Evolutionary conservation across 805 yeast species (phyloP).

Genomic region (Sporopachydermia lactativora): DNA sequence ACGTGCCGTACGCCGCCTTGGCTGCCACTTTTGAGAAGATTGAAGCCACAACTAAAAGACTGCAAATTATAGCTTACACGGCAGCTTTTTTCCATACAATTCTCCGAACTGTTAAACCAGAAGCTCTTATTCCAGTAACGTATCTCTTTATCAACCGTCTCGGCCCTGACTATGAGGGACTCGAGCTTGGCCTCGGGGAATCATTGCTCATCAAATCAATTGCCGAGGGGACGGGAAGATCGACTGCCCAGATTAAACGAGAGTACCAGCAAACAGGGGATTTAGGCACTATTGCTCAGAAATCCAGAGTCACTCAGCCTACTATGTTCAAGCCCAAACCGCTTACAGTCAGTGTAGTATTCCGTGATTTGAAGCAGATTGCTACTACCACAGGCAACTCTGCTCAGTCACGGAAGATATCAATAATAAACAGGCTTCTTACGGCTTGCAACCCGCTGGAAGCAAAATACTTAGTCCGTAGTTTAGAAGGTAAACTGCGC

Average conservation of each 20-base stretch:
- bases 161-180: slow-evolving; percentile 93
- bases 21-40: slow-evolving; percentile 61
- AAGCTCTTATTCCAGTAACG: slow-evolving; percentile 50
- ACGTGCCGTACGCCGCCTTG: slow-evolving; percentile 27
- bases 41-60: slow-evolving; percentile 69
- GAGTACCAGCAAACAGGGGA: slow-evolving; percentile 79
- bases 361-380: slow-evolving; percentile 56
- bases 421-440: slow-evolving; percentile 66
- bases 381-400: slow-evolving; percentile 70
- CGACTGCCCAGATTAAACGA: slow-evolving; percentile 50
- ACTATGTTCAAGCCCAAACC: slow-evolving; percentile 90
- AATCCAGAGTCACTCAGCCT: slow-evolving; percentile 73
- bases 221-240: slow-evolving; percentile 79
- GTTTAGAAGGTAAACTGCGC: slow-evolving; percentile 83
- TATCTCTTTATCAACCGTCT: slow-evolving; percentile 78
- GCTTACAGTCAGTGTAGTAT: slow-evolving; percentile 59
- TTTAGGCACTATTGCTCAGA: slow-evolving; percentile 76
- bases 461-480: slow-evolving; percentile 81
- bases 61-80: slow-evolving; percentile 65
- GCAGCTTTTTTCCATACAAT: slow-evolving; percentile 60
- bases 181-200: slow-evolving; percentile 91
- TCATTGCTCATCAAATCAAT: slow-evolving; percentile 77
- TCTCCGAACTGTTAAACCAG: slow-evolving; percentile 34
- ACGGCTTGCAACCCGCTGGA: slow-evolving; percentile 78
- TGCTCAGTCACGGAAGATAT: slow-evolving; percentile 67